Base-by-base conservation (phyloP, 805 yeast species). In the Candida glaebosa region DNA sequence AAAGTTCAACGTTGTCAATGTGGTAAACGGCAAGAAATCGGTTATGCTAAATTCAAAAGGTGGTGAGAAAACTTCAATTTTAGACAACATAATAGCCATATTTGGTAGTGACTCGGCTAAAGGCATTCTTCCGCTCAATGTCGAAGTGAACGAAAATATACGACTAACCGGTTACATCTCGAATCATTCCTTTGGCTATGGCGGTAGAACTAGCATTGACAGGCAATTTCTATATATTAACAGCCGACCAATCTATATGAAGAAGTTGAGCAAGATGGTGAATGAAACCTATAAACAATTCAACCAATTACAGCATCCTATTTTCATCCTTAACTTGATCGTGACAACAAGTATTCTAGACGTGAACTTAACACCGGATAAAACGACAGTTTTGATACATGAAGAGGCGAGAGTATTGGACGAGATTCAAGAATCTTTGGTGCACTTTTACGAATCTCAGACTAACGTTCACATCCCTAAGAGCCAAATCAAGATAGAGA, bases 301-400 rank as follows among this genome's bases (percentile, higher is more conserved):
- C 59, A 90, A 89, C 49, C 74, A 78, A 51, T 67, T 81, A 3
- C 96, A 89, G 53, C 73, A 57, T 39, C 98, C 98, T 0, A 76
- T 79, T 8, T 69, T 85, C 37, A 69, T 88, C 2, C 51, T 87
- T 2, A 72, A 93, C 58, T 49, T 93, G 16, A 52, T 54, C 10
- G 56, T 87, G 4, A 71, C 75, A 31, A 69, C 84, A 0, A 51
- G 55, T 18, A 65, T 69, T 30, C 45, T 83, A n/a, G 99, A 93
- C 61, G 72, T 93, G 15, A 93, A 93, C 60, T 85, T 93, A 1
- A 82, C 96, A 0, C 98, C 99, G 0, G 97, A 93, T 58, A 93
- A 93, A 57, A 69, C 91, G 39, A 76, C 80, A 2, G 71, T 90
- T 2, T 56, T 86, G 52, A 56, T 89, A 2, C 88, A 82, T 44